A percentile compares a stretch with the other conserved stretches of the same genome.
phyloP scores from a whole-genome alignment of 495 filamentous ascomycete genomes.

The Talaromyces proteolyticus region DNA sequence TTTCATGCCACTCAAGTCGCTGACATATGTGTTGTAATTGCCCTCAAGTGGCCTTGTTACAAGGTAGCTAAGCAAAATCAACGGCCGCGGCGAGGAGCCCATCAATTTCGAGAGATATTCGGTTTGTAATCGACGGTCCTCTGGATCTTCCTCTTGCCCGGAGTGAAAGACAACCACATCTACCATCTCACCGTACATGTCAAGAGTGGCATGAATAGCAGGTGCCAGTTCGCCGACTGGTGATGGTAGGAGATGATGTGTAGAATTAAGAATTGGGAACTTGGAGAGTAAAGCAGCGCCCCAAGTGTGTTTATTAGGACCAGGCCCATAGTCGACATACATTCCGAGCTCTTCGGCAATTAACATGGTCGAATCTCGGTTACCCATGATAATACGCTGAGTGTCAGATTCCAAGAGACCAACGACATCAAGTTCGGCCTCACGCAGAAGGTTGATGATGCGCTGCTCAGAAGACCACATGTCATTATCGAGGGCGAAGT shows the following conservation, averaged over 20 bases:
- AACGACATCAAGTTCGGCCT: conserved; percentile 90
- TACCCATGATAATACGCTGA: conserved; percentile 99
- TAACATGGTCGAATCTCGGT: conserved; percentile 92
- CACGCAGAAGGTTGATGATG: conserved; percentile 87
- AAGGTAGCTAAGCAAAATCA: conserved; percentile 85
- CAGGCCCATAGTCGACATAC: conserved; percentile 97
- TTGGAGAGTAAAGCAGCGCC: conserved; percentile 89
- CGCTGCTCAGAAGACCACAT: conserved; percentile 97
- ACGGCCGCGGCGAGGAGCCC: conserved; percentile 73
- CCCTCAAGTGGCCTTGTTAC: conserved; percentile 86
- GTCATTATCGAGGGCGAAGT: conserved; percentile 97
- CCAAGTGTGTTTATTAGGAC: conserved; percentile 99
- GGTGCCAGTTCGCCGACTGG: conserved; percentile 94
- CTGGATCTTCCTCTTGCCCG: conserved; percentile 94
- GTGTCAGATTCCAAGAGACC: conserved; percentile 90
- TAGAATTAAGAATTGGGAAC: conserved; percentile 96
- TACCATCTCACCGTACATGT: conserved; percentile 82
- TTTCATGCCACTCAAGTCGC: conserved; percentile 80
- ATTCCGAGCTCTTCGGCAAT: conserved; percentile 94
- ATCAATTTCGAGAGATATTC: conserved; percentile 86
- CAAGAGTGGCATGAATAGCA: conserved; percentile 91
- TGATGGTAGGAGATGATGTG: conserved; percentile 88
- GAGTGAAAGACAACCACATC: conserved; percentile 99
- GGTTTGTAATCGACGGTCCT: conserved; percentile 84
- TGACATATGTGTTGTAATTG: conserved; percentile 97